Evolutionary conservation across 257 asterid species (phyloP).

Genomic region (Nicotiana tomentosiformis): DNA sequence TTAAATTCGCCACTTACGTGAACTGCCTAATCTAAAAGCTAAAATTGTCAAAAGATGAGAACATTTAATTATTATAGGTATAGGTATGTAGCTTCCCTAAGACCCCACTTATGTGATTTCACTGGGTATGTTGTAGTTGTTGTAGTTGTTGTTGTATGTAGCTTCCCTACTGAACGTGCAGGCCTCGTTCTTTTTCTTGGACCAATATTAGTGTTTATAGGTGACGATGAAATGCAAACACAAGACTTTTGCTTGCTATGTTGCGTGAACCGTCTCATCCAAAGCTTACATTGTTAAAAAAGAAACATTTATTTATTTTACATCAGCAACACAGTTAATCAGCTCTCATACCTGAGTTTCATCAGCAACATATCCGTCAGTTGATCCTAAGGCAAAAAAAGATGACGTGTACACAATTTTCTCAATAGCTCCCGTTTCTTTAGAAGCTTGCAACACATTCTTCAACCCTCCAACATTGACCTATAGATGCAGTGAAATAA

Average conservation of each 20-base stretch:
- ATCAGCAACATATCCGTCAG: conserved; percentile 77
- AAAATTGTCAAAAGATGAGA: not conserved
- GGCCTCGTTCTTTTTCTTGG: not conserved
- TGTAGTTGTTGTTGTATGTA: too few relatives aligned
- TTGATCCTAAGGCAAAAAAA: conserved; percentile 82
- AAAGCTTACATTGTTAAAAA: not conserved
- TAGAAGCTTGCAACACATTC: conserved; percentile 66
- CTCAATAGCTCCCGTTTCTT: conserved; percentile 50
- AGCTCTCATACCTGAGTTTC: conserved; percentile 55
- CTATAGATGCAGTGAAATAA: conserved; percentile 23
- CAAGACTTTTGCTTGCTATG: not conserved
- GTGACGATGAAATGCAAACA: not conserved
- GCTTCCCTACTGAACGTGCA: too few relatives aligned
- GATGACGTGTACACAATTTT: conserved; percentile 87
- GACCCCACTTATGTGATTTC: too few relatives aligned
- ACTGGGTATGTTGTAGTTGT: too few relatives aligned
- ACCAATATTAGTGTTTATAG: not conserved
- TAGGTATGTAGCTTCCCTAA: not conserved
- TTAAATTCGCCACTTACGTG: not conserved
- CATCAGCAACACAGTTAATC: not conserved
- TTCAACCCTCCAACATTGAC: conserved; percentile 87
- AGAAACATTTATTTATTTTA: not conserved
- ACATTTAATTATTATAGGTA: not conserved
- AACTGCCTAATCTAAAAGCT: not conserved
- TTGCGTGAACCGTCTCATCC: not conserved